phyloP scores from a whole-genome alignment of 1,139 yeast genomes.

The Zygosaccharomyces sapae region DNA sequence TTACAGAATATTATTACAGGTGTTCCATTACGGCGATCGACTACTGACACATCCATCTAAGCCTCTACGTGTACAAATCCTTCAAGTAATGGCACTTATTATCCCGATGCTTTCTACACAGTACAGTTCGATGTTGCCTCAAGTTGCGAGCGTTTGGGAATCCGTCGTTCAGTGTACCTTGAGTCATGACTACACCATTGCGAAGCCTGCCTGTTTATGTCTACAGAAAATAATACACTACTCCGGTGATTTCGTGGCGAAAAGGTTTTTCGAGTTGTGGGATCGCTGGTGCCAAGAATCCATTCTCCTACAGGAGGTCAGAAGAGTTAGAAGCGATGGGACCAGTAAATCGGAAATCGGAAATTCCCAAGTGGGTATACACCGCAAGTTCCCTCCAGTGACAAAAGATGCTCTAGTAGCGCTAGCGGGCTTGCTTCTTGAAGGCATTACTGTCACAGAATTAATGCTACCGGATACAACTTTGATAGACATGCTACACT shows the following conservation, averaged over 20 bases:
- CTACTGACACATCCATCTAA: conserved; percentile 66
- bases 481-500: conserved; percentile 23
- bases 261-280: conserved; percentile 49
- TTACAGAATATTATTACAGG: conserved; percentile 55
- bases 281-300: conserved; percentile 24
- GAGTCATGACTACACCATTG: conserved; percentile 40
- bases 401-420: conserved; percentile 24
- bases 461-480: conserved; percentile 21
- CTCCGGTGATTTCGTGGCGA: conserved; percentile 50
- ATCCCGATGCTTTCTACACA: conserved; percentile 65
- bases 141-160: conserved; percentile 71
- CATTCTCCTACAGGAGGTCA: conserved; percentile 21
- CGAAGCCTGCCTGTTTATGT: conserved; percentile 38
- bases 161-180: conserved; percentile 41
- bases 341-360: not conserved
- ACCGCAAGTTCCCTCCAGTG: conserved; percentile 23
- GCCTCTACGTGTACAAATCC: conserved; percentile 51
- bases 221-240: conserved; percentile 40
- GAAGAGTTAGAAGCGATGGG: not conserved
- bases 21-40: conserved; percentile 66
- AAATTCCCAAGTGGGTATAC: conserved; percentile 1
- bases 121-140: conserved; percentile 56
- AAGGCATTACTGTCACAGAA: conserved; percentile 27
- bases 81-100: conserved; percentile 47
- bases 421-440: conserved; percentile 24